These are phyloP conservation scores for Phytophthora chlamydospora DNA, from an alignment of 352 stramenopile genomes.

Conservation along the genomic window DNA sequence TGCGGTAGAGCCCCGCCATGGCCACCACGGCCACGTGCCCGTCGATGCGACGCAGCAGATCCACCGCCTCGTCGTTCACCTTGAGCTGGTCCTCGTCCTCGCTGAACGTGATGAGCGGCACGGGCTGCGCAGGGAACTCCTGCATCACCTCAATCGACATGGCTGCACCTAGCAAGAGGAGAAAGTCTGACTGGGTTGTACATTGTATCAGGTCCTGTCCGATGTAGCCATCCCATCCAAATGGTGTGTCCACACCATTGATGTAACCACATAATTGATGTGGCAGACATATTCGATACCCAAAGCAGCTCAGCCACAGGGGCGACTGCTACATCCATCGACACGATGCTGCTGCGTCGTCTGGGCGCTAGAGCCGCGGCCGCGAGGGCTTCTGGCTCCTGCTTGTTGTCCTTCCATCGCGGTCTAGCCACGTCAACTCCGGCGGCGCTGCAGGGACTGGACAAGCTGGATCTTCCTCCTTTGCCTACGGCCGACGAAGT, in stretches of 20 bases:
- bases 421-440: slow-evolving; percentile 16
- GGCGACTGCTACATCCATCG: slow-evolving; percentile 17
- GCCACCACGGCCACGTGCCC: slow-evolving; percentile 81
- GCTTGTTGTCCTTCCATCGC: slow-evolving; percentile 23
- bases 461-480: slow-evolving; percentile 55
- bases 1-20: slow-evolving; percentile 89
- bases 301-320: slow-evolving; percentile 17
- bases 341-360: slow-evolving; percentile 41
- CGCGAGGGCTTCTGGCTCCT: slow-evolving; percentile 17
- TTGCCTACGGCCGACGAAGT: slow-evolving; percentile 67
- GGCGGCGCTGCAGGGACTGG: slow-evolving; percentile 20
- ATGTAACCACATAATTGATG: background rate
- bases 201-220: background rate
- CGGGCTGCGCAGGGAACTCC: slow-evolving; percentile 75
- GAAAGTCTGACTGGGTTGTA: background rate
- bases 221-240: no score
- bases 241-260: background rate
- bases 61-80: slow-evolving; percentile 80
- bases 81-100: slow-evolving; percentile 82
- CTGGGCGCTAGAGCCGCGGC: slow-evolving; percentile 28
- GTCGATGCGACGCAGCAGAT: slow-evolving; percentile 70
- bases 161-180: slow-evolving; percentile 15
- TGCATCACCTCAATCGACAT: slow-evolving; percentile 35
- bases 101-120: slow-evolving; percentile 88
- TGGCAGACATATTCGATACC: slow-evolving; percentile 10